phyloP scores from a whole-genome alignment of 1,139 yeast genomes.

The Hemisphaericaspora xylanilytica region DNA sequence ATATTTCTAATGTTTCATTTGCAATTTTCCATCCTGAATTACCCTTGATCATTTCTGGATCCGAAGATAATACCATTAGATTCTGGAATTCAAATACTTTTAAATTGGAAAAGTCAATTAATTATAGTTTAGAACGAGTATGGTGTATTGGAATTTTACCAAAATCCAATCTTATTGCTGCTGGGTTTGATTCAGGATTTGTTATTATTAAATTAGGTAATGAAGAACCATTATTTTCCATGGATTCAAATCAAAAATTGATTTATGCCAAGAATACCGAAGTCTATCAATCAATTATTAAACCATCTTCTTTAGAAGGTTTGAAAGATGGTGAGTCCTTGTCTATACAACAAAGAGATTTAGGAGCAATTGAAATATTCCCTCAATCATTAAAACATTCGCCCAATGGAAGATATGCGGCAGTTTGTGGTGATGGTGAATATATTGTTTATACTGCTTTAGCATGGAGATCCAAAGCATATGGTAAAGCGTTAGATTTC shows the following conservation, averaged over 20 bases:
- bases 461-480: constrained; percentile 96
- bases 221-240: constrained; percentile 89
- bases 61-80: constrained; percentile 78
- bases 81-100: constrained; percentile 81
- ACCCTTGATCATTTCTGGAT: constrained; percentile 81
- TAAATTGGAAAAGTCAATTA: constrained; percentile 84
- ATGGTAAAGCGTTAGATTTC: constrained; percentile 87
- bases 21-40: constrained; percentile 96
- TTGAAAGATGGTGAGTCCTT: constrained; percentile 79
- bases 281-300: constrained; percentile 79
- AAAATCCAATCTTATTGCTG: constrained; percentile 76
- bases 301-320: constrained; percentile 59
- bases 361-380: constrained; percentile 89
- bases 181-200: constrained; percentile 94
- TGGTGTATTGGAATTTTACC: constrained; percentile 90
- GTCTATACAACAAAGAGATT: constrained; percentile 76
- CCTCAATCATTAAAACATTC: constrained; percentile 87
- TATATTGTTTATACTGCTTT: constrained; percentile 93
- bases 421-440: constrained; percentile 98
- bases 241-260: constrained; percentile 90
- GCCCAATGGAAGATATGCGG: constrained; percentile 95
- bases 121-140: constrained; percentile 89
- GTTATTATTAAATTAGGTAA: constrained; percentile 85
- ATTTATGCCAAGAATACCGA: constrained; percentile 92
- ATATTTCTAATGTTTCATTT: constrained; percentile 88